Conservation (phyloP, 371 early-diverging fungal species). For the Mucor irregularis region DNA sequence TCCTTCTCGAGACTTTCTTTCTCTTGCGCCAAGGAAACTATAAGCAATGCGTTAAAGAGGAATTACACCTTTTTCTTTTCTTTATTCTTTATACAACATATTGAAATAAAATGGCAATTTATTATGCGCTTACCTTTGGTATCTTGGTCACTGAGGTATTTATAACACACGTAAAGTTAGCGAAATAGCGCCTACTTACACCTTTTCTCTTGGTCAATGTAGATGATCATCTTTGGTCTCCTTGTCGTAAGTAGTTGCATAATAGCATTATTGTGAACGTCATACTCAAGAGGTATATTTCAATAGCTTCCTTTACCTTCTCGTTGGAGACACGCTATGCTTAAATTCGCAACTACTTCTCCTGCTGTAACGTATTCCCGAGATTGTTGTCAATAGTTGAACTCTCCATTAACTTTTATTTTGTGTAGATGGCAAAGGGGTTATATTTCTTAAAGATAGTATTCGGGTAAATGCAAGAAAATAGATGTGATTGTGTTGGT, state of each 20-base stretch:
- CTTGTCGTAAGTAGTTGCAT: constrained; percentile 24
- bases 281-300: too few species aligned
- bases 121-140: constrained; percentile 37
- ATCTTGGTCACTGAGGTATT: constrained; percentile 40
- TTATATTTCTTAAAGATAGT: constrained; percentile 52
- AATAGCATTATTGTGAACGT: background rate
- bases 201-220: background rate
- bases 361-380: constrained; percentile 22
- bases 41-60: too few species aligned
- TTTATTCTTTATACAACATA: background rate
- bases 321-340: constrained; percentile 53
- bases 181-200: background rate
- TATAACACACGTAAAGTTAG: too few species aligned
- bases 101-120: constrained; percentile 44
- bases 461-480: constrained; percentile 55
- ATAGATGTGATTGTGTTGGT: background rate
- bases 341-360: constrained; percentile 49
- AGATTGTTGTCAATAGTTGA: constrained; percentile 1
- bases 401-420: background rate
- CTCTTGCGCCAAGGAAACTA: too few species aligned
- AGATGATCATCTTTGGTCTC: constrained; percentile 49
- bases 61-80: constrained; percentile 8
- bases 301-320: constrained; percentile 55
- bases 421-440: constrained; percentile 37
- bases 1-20: too few species aligned